phyloP scores from a whole-genome alignment of 176 grass and related monocot genomes.

The Musa acuminata region DNA sequence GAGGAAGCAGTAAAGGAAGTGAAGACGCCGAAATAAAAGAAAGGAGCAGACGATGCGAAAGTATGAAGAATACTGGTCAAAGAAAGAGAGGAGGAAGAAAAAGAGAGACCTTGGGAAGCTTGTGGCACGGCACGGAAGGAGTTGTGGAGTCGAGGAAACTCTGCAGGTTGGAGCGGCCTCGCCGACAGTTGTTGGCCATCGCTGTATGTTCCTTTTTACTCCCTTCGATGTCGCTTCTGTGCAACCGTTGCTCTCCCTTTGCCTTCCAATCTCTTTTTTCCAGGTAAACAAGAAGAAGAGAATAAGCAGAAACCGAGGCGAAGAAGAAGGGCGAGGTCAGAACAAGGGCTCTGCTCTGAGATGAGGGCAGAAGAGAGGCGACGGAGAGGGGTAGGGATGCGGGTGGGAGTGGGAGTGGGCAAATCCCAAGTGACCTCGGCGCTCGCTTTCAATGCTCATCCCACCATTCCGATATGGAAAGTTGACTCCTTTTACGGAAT shows the following conservation, averaged over 20 bases:
- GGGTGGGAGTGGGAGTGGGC: background rate
- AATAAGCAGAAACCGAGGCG: background rate
- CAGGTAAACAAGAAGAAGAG: background rate
- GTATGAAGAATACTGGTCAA: background rate
- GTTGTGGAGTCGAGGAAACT: constrained; percentile 2
- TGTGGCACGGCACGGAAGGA: background rate
- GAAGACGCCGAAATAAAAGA: too few relatives aligned
- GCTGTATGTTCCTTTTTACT: background rate
- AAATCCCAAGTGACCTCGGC: background rate
- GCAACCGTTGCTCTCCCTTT: background rate
- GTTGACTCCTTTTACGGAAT: background rate
- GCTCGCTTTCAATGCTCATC: background rate
- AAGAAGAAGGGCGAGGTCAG: background rate
- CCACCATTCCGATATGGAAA: background rate
- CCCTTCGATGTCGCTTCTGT: background rate
- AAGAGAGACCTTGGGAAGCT: constrained; percentile 5
- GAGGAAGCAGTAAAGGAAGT: too few relatives aligned
- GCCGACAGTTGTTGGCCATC: background rate
- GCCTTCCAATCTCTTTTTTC: background rate
- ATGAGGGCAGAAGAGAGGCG: background rate
- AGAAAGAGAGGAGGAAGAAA: background rate
- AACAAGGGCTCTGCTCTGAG: too few relatives aligned
- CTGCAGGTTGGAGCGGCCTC: constrained; percentile 3
- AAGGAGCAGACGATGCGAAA: background rate
- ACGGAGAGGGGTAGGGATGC: background rate